Conservation (phyloP, 306 rosid genomes). For the Trifolium dubium region DNA sequence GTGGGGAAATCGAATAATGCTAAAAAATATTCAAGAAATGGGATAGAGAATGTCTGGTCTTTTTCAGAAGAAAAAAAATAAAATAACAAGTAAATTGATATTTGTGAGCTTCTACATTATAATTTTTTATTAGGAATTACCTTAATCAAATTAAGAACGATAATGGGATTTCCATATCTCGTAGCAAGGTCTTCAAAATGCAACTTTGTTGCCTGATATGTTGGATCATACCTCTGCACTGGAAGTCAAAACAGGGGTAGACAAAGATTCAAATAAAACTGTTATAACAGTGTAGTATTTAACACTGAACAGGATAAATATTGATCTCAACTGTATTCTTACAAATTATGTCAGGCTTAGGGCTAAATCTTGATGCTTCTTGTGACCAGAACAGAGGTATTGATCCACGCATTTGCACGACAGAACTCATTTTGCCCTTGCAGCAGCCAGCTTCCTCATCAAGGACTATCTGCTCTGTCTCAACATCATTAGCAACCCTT, state of each 20-base stretch:
- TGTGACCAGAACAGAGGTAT: slow-evolving; percentile 99
- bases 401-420: slow-evolving; percentile 98
- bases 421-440: slow-evolving; percentile 94
- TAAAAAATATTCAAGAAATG: neutral
- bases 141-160: slow-evolving; percentile 92
- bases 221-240: slow-evolving; percentile 99
- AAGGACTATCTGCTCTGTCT: slow-evolving; percentile 95
- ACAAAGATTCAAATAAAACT: slow-evolving; percentile 3
- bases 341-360: slow-evolving; percentile 96
- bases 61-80: slow-evolving; percentile 9
- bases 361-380: slow-evolving; percentile 93
- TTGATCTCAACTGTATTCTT: slow-evolving; percentile 42
- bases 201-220: slow-evolving; percentile 83
- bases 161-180: slow-evolving; percentile 93
- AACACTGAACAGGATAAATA: slow-evolving; percentile 36
- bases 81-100: slow-evolving; percentile 16
- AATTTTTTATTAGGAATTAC: slow-evolving; percentile 45
- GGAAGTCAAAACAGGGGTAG: slow-evolving; percentile 41
- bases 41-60: neutral
- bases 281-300: neutral
- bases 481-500: slow-evolving; percentile 98
- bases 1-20: neutral
- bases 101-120: slow-evolving; percentile 15
- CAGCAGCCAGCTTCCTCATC: slow-evolving; percentile 92
- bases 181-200: slow-evolving; percentile 91